These are phyloP conservation scores for Amaranthus palmeri DNA, from an alignment of 148 eudicot species.

Conservation along the genomic window DNA sequence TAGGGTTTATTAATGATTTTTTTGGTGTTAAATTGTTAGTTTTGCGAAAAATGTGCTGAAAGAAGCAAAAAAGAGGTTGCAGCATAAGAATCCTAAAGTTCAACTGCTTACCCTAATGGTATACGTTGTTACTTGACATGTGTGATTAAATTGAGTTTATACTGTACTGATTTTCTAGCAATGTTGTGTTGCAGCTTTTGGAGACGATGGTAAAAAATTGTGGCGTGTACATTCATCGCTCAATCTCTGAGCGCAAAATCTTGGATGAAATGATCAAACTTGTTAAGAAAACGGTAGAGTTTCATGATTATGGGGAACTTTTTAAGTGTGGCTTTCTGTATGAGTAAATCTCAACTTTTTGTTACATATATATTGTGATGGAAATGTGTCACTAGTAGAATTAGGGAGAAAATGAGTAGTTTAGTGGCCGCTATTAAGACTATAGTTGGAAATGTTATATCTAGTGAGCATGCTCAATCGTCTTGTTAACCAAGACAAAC, in stretches of 20 bases:
- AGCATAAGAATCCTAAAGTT: conserved; percentile 81
- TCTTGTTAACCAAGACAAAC: background rate
- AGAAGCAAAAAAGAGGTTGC: conserved; percentile 80
- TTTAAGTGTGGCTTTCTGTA: background rate
- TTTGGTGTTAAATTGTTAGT: conserved; percentile 32
- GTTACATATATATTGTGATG: background rate
- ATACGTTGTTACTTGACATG: conserved; percentile 7
- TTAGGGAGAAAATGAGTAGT: background rate
- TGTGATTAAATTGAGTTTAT: conserved; percentile 3
- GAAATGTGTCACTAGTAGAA: too few species aligned
- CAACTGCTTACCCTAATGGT: conserved; percentile 93
- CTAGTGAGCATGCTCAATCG: background rate
- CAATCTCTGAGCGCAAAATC: conserved; percentile 65
- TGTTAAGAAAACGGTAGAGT: conserved; percentile 73
- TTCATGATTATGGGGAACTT: background rate
- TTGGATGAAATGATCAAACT: conserved; percentile 85
- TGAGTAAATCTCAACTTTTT: background rate
- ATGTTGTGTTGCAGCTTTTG: conserved; percentile 47
- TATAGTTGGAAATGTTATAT: background rate
- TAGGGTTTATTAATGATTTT: conserved; percentile 6
- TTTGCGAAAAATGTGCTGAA: conserved; percentile 81
- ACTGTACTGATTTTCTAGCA: conserved; percentile 6
- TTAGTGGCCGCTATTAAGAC: background rate
- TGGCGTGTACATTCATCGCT: conserved; percentile 76
- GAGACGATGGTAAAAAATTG: conserved; percentile 99